A percentile compares a stretch with the other conserved stretches of the same genome.
These are phyloP conservation scores for Karstenula rhodostoma DNA, from an alignment of 2,329 filamentous ascomycete genomes.

Conservation along the genomic window DNA sequence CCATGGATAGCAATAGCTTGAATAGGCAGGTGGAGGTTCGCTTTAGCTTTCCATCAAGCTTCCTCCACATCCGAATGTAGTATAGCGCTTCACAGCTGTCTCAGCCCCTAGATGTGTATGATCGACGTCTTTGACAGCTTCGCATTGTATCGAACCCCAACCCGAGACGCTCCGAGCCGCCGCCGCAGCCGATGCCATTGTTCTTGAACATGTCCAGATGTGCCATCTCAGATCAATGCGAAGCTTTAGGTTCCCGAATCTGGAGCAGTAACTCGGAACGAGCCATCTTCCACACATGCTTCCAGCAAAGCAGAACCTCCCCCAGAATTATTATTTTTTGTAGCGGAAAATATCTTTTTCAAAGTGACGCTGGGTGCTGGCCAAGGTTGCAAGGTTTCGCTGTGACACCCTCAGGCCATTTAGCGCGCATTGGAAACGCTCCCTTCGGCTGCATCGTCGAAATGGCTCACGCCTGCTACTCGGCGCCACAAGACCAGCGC, in stretches of 20 bases:
- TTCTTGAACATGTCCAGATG: neutral
- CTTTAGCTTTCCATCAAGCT: conserved; percentile 1
- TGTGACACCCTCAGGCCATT: conserved; percentile 8
- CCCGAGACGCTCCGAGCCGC: conserved; percentile 9
- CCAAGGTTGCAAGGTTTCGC: conserved; percentile 10
- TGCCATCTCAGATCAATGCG: neutral
- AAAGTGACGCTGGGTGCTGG: neutral
- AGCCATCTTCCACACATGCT: neutral
- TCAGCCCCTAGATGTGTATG: conserved; percentile 9
- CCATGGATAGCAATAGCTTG: neutral
- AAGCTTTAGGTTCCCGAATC: neutral
- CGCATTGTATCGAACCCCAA: conserved; percentile 9
- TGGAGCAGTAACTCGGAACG: neutral
- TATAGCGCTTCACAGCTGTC: conserved; percentile 1
- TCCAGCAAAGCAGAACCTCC: neutral
- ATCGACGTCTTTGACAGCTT: conserved; percentile 14
- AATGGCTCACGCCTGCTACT: neutral
- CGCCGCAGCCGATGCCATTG: neutral
- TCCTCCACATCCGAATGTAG: neutral
- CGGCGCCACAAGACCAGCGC: neutral
- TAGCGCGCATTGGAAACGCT: conserved; percentile 13
- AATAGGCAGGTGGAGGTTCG: neutral
- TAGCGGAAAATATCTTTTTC: neutral
- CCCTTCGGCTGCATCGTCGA: conserved; percentile 7
- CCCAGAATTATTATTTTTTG: neutral